Evolutionary conservation across 2,329 filamentous ascomycete genomes (phyloP).

Genomic region (Cylindrodendrum hubeiense): DNA sequence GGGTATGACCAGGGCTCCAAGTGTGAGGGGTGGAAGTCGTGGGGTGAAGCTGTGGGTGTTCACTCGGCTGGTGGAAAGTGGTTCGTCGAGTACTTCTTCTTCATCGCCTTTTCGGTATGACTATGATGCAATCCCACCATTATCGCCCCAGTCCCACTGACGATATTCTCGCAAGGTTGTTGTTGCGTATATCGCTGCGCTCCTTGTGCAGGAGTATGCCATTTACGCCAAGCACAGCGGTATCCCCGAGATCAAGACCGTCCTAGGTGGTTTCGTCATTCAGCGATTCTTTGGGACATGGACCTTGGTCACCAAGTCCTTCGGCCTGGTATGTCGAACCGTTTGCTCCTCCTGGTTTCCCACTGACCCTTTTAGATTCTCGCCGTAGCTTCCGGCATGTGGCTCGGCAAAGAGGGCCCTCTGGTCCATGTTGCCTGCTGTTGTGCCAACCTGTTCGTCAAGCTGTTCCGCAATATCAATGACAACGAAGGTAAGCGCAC

Average conservation of each 20-base stretch:
- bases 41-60: conserved; percentile 81
- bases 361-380: conserved; percentile 72
- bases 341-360: background rate
- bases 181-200: conserved; percentile 81
- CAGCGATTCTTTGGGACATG: conserved; percentile 86
- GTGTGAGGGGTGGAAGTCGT: conserved; percentile 89
- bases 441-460: conserved; percentile 94
- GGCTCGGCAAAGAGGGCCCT: conserved; percentile 96
- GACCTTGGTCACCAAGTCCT: conserved; percentile 90
- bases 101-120: conserved; percentile 83
- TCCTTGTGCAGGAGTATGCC: conserved; percentile 87
- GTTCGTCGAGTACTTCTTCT: conserved; percentile 89
- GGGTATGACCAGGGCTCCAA: conserved; percentile 87
- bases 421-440: conserved; percentile 97
- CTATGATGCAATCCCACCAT: background rate
- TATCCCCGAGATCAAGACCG: conserved; percentile 97
- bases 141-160: conserved; percentile 28
- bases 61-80: conserved; percentile 77
- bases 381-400: conserved; percentile 92
- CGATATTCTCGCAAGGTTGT: conserved; percentile 65
- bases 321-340: conserved; percentile 80
- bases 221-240: conserved; percentile 93
- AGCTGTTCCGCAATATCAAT: conserved; percentile 83
- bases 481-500: conserved; percentile 80
- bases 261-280: conserved; percentile 94